Evolutionary conservation across 345 rosid genomes (phyloP), one percentile per base, ranked within the genome.

Genomic region (Abelmoschus esculentus): DNA sequence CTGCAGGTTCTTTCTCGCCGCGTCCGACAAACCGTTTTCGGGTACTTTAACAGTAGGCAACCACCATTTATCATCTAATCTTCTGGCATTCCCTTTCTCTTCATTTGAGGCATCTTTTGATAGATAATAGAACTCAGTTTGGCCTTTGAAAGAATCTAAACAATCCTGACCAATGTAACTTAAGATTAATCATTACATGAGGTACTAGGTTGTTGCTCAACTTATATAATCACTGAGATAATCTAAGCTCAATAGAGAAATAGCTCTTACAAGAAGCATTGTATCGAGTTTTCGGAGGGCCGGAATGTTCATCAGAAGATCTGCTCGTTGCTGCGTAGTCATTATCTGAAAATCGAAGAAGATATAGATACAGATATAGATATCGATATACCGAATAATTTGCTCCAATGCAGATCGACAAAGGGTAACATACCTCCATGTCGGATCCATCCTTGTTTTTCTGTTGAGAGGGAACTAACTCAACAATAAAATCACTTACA

Each of bases 11-110:
- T 88, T 91, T 67, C 85, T 84, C 0, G 91, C 54, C 28, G 50
- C 72, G 2, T 91, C 91, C 7, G 98, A 86, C 71, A 91, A 78
- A 72, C 98, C 97, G 62, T 87, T 81, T 14, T 83, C 71, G 2
- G 97, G 96, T 52, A 93, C 89, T 78, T 84, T 89, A 5, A 76
- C 83, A 0, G 86, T 89, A 70, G 98, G 97, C 71, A 93, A 80
- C 98, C 98, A 91, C 98, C 98, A 91, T 77, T 91, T 93, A 4
- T 91, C 91, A 72, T 90, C 96, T 50, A 79, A 85, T 76, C 95
- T 85, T 79, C 77, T 85, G 22, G 72, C 19, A 44, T 29, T 71
- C 18, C 80, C 85, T 68, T 83, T 82, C 70, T 84, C 96, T 0
- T 90, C 76, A 67, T 85, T 90, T 2, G 91, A 80, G 2, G 89